A percentile compares a stretch with the other conserved stretches of the same genome.
phyloP scores from a whole-genome alignment of 1,139 yeast species.

The Hanseniaspora gamundiae region DNA sequence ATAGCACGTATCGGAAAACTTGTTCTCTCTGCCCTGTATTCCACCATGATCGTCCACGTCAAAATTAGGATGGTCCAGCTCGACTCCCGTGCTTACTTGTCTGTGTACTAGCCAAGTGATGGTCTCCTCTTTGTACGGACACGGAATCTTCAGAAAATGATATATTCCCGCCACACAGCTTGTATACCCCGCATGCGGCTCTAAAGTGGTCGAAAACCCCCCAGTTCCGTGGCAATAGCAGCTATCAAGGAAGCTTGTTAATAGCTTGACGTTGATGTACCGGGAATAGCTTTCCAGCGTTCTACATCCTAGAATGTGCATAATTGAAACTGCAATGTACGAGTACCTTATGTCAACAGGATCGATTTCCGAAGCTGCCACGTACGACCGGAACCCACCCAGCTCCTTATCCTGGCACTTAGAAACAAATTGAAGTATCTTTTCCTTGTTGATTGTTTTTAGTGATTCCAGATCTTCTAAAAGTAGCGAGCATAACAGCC shows the following conservation, averaged over 20 bases:
- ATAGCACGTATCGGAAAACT: constrained; percentile 82
- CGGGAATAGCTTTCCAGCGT: constrained; percentile 13
- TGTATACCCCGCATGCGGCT: constrained; percentile 81
- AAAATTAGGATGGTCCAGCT: constrained; percentile 16
- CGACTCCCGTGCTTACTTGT: constrained; percentile 33
- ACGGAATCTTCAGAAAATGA: constrained; percentile 29
- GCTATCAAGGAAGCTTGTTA: constrained; percentile 34
- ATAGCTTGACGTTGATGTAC: constrained; percentile 34
- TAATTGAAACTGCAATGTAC: constrained; percentile 59
- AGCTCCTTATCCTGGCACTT: constrained; percentile 14
- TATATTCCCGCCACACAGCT: constrained; percentile 73
- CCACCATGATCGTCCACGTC: constrained; percentile 47
- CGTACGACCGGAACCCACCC: not conserved
- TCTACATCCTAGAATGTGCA: constrained; percentile 36
- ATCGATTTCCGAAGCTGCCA: not conserved
- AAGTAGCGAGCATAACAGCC: constrained; percentile 12
- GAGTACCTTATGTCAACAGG: constrained; percentile 52
- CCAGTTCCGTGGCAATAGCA: constrained; percentile 43
- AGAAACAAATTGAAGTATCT: constrained; percentile 14
- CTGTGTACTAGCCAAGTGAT: constrained; percentile 50
- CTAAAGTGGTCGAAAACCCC: constrained; percentile 52
- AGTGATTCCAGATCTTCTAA: constrained; percentile 13
- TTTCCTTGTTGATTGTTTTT: constrained; percentile 8
- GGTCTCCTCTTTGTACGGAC: constrained; percentile 26
- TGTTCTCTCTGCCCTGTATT: constrained; percentile 79